Evolutionary conservation across 768 basidiomycete genomes (phyloP).

Genomic region (Macrocybe gigantea): DNA sequence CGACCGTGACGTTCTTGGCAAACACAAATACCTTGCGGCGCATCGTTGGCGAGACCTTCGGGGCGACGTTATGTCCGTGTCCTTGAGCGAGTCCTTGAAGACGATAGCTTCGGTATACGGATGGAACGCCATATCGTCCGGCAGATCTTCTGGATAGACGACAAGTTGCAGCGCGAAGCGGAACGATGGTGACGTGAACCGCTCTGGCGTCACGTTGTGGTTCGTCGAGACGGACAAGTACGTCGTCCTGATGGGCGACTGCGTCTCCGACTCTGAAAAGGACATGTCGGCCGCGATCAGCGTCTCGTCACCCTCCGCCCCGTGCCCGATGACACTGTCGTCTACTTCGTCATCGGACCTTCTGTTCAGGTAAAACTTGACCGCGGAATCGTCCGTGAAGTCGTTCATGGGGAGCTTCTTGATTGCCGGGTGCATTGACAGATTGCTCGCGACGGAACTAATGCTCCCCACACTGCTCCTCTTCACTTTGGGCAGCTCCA

Average conservation of each 20-base stretch:
- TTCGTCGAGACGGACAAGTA: slow-evolving; percentile 37
- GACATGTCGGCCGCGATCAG: slow-evolving; percentile 31
- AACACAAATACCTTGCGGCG: slow-evolving; percentile 85
- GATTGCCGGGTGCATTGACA: slow-evolving; percentile 95
- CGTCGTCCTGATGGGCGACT: slow-evolving; percentile 24
- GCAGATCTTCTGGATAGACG: slow-evolving; percentile 87
- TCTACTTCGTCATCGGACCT: slow-evolving; percentile 33
- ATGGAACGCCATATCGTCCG: slow-evolving; percentile 94
- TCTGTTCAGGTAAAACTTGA: slow-evolving; percentile 93
- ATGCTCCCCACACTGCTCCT: slow-evolving; percentile 92
- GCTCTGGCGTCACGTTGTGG: slow-evolving; percentile 53
- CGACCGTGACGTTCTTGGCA: slow-evolving; percentile 92
- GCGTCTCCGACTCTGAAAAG: slow-evolving; percentile 19
- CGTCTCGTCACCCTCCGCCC: slow-evolving; percentile 33
- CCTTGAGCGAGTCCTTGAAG: slow-evolving; percentile 69
- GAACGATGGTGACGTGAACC: slow-evolving; percentile 78
- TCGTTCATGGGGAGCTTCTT: slow-evolving; percentile 94
- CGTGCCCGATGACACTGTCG: slow-evolving; percentile 32
- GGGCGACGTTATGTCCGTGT: slow-evolving; percentile 38
- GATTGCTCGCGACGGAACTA: slow-evolving; percentile 85
- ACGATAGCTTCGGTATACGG: slow-evolving; percentile 90
- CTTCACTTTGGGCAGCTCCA: slow-evolving; percentile 83
- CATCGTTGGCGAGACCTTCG: slow-evolving; percentile 51
- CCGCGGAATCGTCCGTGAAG: slow-evolving; percentile 93
- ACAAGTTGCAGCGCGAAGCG: slow-evolving; percentile 83